Evolutionary conservation across 1,284 basidiomycete genomes (phyloP).

Genomic region (Fomitopsis palustris): DNA sequence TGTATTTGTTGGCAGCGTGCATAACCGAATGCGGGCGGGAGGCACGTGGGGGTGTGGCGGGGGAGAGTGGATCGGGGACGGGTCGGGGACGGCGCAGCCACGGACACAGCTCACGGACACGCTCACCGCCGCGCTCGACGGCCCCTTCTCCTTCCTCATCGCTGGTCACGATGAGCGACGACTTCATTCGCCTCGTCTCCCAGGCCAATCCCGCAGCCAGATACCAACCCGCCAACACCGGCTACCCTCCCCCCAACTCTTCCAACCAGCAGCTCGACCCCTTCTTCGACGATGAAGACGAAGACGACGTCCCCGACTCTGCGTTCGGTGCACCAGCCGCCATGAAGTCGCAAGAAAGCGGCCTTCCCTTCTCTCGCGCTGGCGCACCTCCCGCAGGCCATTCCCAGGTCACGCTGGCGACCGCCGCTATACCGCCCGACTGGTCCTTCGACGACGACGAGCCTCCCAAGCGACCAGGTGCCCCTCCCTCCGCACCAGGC

Average conservation of each 20-base stretch:
- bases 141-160: slow-evolving; percentile 15
- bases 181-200: slow-evolving; percentile 71
- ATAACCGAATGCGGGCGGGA: neutral
- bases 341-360: slow-evolving; percentile 71
- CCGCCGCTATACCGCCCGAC: slow-evolving; percentile 50
- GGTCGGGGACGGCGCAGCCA: neutral
- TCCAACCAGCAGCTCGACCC: slow-evolving; percentile 57
- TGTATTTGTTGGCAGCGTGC: too few species aligned
- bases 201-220: slow-evolving; percentile 67
- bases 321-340: slow-evolving; percentile 53
- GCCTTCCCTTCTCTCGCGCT: slow-evolving; percentile 52
- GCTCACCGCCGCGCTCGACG: neutral
- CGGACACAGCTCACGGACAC: slow-evolving; percentile 1
- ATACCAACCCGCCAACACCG: slow-evolving; percentile 54
- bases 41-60: neutral
- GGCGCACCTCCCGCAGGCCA: slow-evolving; percentile 61
- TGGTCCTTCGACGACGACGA: slow-evolving; percentile 71
- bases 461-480: slow-evolving; percentile 29
- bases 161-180: slow-evolving; percentile 55
- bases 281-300: slow-evolving; percentile 77
- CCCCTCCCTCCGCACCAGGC: slow-evolving; percentile 27
- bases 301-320: slow-evolving; percentile 57
- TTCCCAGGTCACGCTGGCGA: slow-evolving; percentile 38
- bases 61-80: neutral
- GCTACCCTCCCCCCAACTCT: slow-evolving; percentile 50